Evolutionary conservation across 139 green algal species (phyloP), one percentile per base, ranked within the genome.

Genomic region (Diplosphaera chodatii): DNA sequence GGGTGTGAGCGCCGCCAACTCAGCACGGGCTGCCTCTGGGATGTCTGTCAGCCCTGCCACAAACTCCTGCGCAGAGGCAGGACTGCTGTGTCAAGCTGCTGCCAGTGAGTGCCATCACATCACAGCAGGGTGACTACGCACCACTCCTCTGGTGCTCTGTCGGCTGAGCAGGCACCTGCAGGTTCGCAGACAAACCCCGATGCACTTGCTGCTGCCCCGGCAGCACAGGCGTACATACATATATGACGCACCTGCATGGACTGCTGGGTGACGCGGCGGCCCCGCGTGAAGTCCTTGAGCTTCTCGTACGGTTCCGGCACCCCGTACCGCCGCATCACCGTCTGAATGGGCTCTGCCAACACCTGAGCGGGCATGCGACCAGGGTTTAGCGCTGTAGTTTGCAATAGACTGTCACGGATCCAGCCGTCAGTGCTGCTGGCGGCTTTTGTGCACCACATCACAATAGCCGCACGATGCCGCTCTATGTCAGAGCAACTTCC

Each of bases 261-360:
- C 4, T 85, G 77, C 67, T 83, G 79, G 0, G 87, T 95, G 3
- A 99, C 89, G 6, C 69, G 41, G 59, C 92, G 76, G 0, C 96
- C 96, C 4, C 95, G 83, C 1, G 96, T 98, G 77, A 97, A 93
- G 16, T 91, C 94, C 84, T 99, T 99, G 33, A 99, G 88, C 88
- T 98, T 97, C 84, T 99, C 95, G 74, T 99, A 99, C 1, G 96
- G 93, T 80, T 98, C 90, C 13, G 87, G 80, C 18, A 99, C 85
- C 23, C 77, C 91, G 74, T 98, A 96, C 27, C 77, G 71, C 15
- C 91, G 86, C 91, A 96, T 96, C 55, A 97, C 92, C 4, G 94
- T 99, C 83, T 99, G 96, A 55, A 99, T 95, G 40, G 96, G 93
- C 86, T 99, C 96, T 20, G 92, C 95, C 37, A 99, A 88, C 48